Percentiles rank a stretch among this genome's conserved stretches.
These are phyloP conservation scores for Acanthamoeba triangularis DNA, from an alignment of 208 protist genomes.

Conservation along the genomic window DNA sequence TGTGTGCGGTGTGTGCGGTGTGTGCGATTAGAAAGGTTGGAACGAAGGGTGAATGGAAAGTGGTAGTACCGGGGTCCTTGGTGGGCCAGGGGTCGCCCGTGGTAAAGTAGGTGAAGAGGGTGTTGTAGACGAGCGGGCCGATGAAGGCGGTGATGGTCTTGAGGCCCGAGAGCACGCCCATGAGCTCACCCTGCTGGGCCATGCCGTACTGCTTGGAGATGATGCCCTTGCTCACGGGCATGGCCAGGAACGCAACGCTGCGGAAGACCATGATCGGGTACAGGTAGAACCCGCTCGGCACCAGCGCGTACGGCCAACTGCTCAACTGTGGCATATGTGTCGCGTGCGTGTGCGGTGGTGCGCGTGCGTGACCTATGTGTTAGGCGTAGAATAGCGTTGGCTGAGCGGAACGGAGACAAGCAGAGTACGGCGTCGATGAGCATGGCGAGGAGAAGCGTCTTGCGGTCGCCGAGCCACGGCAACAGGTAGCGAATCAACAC, in stretches of 20 bases:
- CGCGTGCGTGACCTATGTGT: neutral
- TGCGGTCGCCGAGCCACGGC: constrained; percentile 9
- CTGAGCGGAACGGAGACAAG: neutral
- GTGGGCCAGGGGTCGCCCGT: constrained; percentile 3
- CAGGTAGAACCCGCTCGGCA: constrained; percentile 50
- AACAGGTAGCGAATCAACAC: neutral
- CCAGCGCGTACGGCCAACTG: constrained; percentile 39
- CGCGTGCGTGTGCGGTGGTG: neutral
- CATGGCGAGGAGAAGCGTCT: constrained; percentile 16
- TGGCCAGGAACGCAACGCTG: neutral
- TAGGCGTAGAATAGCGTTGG: neutral
- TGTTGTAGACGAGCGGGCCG: constrained; percentile 44
- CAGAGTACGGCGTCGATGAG: constrained; percentile 33
- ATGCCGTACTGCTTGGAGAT: constrained; percentile 60
- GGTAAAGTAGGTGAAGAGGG: constrained; percentile 36
- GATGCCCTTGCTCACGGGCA: constrained; percentile 14
- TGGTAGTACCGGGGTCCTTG: constrained; percentile 21
- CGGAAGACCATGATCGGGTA: constrained; percentile 64
- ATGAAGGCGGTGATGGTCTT: constrained; percentile 46
- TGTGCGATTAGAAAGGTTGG: neutral
- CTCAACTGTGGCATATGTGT: neutral
- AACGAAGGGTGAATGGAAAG: neutral
- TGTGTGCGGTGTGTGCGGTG: neutral
- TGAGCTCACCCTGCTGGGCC: constrained; percentile 39
- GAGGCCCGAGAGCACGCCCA: constrained; percentile 56